Conservation (phyloP, 2,329 filamentous ascomycete genomes). For the Aspergillus amoenus region DNA sequence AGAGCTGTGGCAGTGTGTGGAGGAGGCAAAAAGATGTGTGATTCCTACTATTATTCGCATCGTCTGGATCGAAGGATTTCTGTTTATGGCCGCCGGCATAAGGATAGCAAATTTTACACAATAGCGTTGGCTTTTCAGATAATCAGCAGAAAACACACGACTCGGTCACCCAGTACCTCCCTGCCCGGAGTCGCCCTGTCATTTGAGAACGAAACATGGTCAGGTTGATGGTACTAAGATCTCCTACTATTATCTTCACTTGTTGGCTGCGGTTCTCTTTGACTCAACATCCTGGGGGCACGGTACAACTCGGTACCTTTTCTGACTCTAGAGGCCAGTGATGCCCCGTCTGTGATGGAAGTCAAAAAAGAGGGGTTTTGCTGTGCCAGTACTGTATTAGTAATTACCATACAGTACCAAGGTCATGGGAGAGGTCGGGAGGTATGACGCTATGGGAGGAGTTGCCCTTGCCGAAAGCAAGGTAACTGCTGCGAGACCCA, state of each 20-base stretch:
- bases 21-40: slow-evolving; percentile 19
- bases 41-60: slow-evolving; percentile 14
- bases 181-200: neutral
- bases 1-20: slow-evolving; percentile 22
- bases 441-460: slow-evolving; percentile 7
- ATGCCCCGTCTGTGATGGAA: neutral
- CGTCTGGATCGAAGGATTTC: slow-evolving; percentile 20
- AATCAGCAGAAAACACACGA: slow-evolving; percentile 1
- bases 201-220: neutral
- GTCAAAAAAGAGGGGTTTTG: slow-evolving; percentile 14
- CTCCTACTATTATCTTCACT: neutral
- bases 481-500: slow-evolving; percentile 8
- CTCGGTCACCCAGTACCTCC: neutral
- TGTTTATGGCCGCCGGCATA: slow-evolving; percentile 27
- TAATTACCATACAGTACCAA: slow-evolving; percentile 5
- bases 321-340: neutral
- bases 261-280: neutral
- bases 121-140: slow-evolving; percentile 13
- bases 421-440: slow-evolving; percentile 3
- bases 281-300: too few relatives aligned
- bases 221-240: neutral
- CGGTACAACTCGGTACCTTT: neutral
- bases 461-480: slow-evolving; percentile 18
- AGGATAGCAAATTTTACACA: slow-evolving; percentile 12
- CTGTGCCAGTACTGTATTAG: neutral